phyloP scores from a whole-genome alignment of 2,329 filamentous ascomycete genomes.

The Lachnellula subtilissima region DNA sequence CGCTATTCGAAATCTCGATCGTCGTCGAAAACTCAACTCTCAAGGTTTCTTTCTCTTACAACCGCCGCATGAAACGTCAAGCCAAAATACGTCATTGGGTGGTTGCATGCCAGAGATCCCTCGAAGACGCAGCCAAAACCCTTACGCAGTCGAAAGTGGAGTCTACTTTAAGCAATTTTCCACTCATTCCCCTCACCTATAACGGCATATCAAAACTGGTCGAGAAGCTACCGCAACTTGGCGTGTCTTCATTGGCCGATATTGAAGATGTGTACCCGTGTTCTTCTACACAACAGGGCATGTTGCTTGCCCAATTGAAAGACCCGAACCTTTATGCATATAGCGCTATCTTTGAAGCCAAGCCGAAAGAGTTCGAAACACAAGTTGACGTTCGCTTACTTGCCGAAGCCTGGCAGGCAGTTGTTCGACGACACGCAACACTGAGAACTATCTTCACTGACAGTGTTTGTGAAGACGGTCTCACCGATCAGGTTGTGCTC shows the following conservation, averaged over 20 bases:
- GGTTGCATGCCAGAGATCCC: neutral
- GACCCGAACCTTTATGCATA: slow-evolving; percentile 1
- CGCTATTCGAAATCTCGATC: slow-evolving; percentile 12
- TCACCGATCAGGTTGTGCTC: slow-evolving; percentile 29
- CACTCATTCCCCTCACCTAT: slow-evolving; percentile 10
- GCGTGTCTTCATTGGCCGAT: slow-evolving; percentile 4
- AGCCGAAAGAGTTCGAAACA: neutral
- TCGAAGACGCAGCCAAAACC: neutral
- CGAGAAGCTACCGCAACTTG: slow-evolving; percentile 1
- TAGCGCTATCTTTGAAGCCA: neutral
- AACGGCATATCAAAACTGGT: slow-evolving; percentile 3
- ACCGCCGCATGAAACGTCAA: slow-evolving; percentile 9
- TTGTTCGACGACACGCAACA: slow-evolving; percentile 14
- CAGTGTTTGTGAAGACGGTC: slow-evolving; percentile 8
- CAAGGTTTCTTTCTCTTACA: slow-evolving; percentile 9
- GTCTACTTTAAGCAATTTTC: slow-evolving; percentile 13
- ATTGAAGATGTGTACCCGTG: slow-evolving; percentile 17
- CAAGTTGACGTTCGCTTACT: slow-evolving; percentile 21
- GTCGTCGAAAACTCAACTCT: slow-evolving; percentile 4
- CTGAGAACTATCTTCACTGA: slow-evolving; percentile 22
- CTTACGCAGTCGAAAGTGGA: neutral
- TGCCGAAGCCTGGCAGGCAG: slow-evolving; percentile 11
- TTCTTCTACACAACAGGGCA: slow-evolving; percentile 18
- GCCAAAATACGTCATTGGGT: slow-evolving; percentile 4
- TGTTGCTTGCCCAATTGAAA: slow-evolving; percentile 12